phyloP scores from a whole-genome alignment of 352 stramenopile genomes.

The Globisporangium abappressorium region DNA sequence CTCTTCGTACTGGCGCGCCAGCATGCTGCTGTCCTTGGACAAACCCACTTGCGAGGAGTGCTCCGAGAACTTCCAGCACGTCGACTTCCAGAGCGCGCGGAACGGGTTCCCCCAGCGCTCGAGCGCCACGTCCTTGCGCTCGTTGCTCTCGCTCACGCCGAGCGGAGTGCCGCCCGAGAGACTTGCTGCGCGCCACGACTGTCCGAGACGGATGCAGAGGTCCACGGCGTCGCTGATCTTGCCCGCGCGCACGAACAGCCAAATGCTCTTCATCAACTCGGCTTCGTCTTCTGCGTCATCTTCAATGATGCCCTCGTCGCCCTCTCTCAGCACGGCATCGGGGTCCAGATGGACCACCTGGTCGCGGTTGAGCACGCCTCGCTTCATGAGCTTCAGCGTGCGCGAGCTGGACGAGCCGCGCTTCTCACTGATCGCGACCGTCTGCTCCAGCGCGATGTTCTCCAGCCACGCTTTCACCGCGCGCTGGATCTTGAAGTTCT shows the following conservation, averaged over 20 bases:
- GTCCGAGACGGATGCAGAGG: constrained; percentile 66
- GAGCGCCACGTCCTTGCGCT: constrained; percentile 40
- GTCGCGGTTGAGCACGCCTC: constrained; percentile 32
- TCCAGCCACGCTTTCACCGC: constrained; percentile 82
- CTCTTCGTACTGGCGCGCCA: constrained; percentile 70
- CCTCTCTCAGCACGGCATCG: constrained; percentile 61
- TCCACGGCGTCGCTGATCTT: constrained; percentile 63
- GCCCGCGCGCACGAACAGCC: constrained; percentile 70
- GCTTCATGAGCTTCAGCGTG: constrained; percentile 63
- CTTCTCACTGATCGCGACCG: constrained; percentile 59
- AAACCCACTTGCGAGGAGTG: constrained; percentile 34
- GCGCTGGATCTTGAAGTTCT: constrained; percentile 66
- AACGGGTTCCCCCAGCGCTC: constrained; percentile 82
- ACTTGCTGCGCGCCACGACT: constrained; percentile 79
- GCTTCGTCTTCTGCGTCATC: constrained; percentile 83
- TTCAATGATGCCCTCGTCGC: constrained; percentile 55
- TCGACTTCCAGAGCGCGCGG: constrained; percentile 83
- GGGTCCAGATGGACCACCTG: constrained; percentile 57
- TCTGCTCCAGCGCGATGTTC: constrained; percentile 70
- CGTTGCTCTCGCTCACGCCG: constrained; percentile 53
- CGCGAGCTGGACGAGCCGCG: constrained; percentile 43
- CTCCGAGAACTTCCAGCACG: constrained; percentile 82
- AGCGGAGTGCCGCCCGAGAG: constrained; percentile 59
- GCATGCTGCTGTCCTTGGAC: constrained; percentile 59
- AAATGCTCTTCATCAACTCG: constrained; percentile 71